phyloP scores from a whole-genome alignment of 2,329 filamentous ascomycete species.

The Colletotrichum sp. region DNA sequence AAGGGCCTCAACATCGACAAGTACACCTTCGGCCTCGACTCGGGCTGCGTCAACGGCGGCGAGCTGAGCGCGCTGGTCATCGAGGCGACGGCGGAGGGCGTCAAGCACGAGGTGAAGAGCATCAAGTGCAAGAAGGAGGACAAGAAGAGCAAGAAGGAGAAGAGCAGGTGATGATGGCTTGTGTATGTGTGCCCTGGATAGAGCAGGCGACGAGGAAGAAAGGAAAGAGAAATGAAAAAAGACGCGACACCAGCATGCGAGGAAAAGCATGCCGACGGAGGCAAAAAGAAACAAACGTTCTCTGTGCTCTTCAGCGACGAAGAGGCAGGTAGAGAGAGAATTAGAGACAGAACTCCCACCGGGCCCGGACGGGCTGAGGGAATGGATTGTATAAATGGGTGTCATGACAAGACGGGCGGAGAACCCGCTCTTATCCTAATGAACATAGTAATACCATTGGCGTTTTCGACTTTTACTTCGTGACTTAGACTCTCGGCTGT shows the following conservation, averaged over 20 bases:
- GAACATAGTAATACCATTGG: constrained; percentile 4
- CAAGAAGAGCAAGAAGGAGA: constrained; percentile 18
- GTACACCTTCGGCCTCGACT: constrained; percentile 87
- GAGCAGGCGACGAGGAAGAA: background rate
- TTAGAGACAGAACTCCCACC: background rate
- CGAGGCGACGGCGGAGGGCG: constrained; percentile 47
- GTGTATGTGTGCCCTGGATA: background rate
- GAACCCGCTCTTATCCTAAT: background rate
- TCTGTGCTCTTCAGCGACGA: background rate
- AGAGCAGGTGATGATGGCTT: background rate
- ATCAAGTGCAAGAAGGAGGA: constrained; percentile 39
- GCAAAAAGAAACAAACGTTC: background rate
- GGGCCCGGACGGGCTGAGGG: background rate
- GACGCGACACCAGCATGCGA: background rate
- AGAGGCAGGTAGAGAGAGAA: background rate
- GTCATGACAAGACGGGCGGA: background rate
- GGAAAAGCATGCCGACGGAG: background rate
- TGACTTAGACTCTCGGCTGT: background rate
- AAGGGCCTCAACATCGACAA: constrained; percentile 64
- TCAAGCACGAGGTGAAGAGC: constrained; percentile 43
- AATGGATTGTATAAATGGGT: background rate
- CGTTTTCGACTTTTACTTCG: background rate
- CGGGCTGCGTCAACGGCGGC: constrained; percentile 78
- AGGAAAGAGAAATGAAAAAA: too few species aligned
- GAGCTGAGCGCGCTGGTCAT: constrained; percentile 80